Percentiles rank a stretch among this genome's conserved stretches.
Conservation (phyloP, 1,139 yeast species). For the Yamadazyma kanchanaburiensis region DNA sequence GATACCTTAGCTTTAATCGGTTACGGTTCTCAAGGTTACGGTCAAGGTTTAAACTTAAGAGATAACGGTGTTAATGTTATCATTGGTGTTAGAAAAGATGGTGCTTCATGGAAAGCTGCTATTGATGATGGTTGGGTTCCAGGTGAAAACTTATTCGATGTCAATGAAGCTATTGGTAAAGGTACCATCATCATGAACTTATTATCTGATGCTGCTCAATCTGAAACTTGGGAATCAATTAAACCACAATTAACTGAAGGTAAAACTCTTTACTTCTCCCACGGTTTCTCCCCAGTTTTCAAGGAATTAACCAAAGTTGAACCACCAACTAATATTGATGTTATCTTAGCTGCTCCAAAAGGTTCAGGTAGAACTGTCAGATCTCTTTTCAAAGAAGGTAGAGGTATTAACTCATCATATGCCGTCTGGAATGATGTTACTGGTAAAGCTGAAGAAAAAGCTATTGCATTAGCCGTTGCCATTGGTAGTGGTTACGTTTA, state of each 20-base stretch:
- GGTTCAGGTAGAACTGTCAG: constrained; percentile 99
- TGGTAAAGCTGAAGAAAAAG: constrained; percentile 99
- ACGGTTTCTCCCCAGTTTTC: constrained; percentile 99
- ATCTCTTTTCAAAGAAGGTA: constrained; percentile 98
- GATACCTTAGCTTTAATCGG: constrained; percentile 97
- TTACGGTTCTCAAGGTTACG: constrained; percentile 99
- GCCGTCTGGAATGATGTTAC: constrained; percentile 99
- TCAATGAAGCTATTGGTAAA: constrained; percentile 83
- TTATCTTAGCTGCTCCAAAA: constrained; percentile 98
- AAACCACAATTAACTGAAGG: constrained; percentile 94
- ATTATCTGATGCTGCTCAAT: constrained; percentile 98
- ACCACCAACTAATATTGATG: constrained; percentile 93
- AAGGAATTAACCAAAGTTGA: constrained; percentile 95
- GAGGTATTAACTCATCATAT: constrained; percentile 99
- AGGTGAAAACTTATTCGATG: constrained; percentile 96
- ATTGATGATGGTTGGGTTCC: constrained; percentile 99
- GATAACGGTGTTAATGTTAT: constrained; percentile 98
- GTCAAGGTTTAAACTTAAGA: constrained; percentile 98
- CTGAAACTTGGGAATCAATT: constrained; percentile 90
- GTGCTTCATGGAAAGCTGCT: constrained; percentile 99
- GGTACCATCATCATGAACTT: constrained; percentile 98
- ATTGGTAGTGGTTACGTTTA: constrained; percentile 99
- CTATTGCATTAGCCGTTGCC: constrained; percentile 97
- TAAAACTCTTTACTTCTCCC: constrained; percentile 97
- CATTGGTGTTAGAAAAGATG: constrained; percentile 96